These are phyloP conservation scores for Botrytis paeoniae DNA, from an alignment of 2,329 filamentous ascomycete genomes.

Conservation along the genomic window DNA sequence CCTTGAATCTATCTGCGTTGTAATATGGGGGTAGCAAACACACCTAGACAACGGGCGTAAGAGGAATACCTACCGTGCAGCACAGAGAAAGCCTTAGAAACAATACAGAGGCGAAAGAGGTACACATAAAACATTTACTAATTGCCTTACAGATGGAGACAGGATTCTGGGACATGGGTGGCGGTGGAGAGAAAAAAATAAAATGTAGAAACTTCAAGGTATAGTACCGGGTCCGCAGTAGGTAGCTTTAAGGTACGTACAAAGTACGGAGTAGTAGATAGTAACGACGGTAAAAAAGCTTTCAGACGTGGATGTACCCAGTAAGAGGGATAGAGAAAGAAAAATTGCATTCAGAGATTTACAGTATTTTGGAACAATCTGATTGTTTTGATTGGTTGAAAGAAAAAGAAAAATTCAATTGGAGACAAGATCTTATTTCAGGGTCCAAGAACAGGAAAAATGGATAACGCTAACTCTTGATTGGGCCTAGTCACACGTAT, in stretches of 20 bases:
- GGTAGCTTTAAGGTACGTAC: not conserved
- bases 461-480: not conserved
- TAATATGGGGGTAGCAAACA: not conserved
- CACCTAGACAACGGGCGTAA: not conserved
- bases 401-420: not conserved
- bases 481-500: not conserved
- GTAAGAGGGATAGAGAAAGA: not conserved
- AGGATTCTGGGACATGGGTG: constrained; percentile 71
- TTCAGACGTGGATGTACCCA: not conserved
- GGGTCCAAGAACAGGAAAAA: constrained; percentile 11
- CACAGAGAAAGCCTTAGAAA: not conserved
- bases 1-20: not conserved
- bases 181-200: constrained; percentile 9
- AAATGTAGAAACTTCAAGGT: not conserved
- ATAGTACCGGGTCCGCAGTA: not conserved
- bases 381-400: constrained; percentile 3
- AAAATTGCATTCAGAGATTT: constrained; percentile 13
- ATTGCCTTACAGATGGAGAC: constrained; percentile 60
- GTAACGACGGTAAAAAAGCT: not conserved
- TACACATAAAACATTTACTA: not conserved
- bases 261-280: not conserved
- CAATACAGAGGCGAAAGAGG: not conserved
- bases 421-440: not conserved
- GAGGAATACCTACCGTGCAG: not conserved
- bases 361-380: constrained; percentile 7